phyloP scores from a whole-genome alignment of 441 rosid species.

The Pelargonium citronellum region DNA sequence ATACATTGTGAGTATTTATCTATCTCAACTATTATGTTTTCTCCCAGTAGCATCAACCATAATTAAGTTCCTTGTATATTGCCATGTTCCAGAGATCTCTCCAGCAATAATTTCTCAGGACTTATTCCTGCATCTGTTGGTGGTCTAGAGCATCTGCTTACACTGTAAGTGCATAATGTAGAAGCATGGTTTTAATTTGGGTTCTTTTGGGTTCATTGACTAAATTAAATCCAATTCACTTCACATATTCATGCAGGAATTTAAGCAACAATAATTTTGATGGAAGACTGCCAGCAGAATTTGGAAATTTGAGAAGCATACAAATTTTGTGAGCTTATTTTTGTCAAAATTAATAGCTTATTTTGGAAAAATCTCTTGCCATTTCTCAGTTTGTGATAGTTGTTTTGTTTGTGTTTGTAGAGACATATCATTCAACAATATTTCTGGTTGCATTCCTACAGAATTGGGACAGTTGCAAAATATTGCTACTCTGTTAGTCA shows the following conservation, averaged over 20 bases:
- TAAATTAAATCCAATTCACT: neutral
- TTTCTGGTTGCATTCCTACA: slow-evolving; percentile 59
- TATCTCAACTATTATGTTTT: neutral
- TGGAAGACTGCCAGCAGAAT: slow-evolving; percentile 65
- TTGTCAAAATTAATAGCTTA: neutral
- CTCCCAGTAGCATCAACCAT: neutral
- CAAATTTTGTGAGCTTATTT: slow-evolving; percentile 47
- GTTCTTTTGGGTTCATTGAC: neutral
- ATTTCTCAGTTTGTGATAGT: neutral
- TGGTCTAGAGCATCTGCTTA: slow-evolving; percentile 85
- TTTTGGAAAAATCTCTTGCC: neutral
- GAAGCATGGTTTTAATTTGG: neutral
- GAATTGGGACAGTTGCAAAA: slow-evolving; percentile 87
- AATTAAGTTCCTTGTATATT: neutral
- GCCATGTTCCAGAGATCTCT: slow-evolving; percentile 57
- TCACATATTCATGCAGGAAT: slow-evolving; percentile 39
- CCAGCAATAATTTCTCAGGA: slow-evolving; percentile 69
- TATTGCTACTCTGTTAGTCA: slow-evolving; percentile 60
- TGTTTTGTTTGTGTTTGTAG: slow-evolving; percentile 28
- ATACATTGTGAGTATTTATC: slow-evolving; percentile 50
- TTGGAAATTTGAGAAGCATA: slow-evolving; percentile 75
- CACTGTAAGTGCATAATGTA: slow-evolving; percentile 43
- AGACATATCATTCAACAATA: slow-evolving; percentile 63
- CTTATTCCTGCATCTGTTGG: slow-evolving; percentile 69
- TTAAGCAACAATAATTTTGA: slow-evolving; percentile 58